These are phyloP conservation scores for Vinca minor DNA, from an alignment of 257 asterid genomes.

Conservation along the genomic window DNA sequence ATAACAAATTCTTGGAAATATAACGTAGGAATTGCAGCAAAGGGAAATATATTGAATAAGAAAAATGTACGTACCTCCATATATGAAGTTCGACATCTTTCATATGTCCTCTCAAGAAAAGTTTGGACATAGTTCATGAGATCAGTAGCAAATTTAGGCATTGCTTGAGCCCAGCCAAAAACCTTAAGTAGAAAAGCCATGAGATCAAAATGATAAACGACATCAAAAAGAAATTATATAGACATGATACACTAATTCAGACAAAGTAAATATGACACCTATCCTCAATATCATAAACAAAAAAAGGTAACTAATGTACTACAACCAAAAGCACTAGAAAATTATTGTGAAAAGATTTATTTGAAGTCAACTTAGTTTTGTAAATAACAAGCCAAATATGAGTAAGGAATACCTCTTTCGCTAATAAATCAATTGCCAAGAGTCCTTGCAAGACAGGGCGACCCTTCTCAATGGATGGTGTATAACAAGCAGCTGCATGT, in stretches of 20 bases:
- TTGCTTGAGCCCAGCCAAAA: conserved; percentile 98
- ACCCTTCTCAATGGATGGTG: conserved; percentile 74
- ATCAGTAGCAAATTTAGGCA: conserved; percentile 92
- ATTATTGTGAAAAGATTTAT: background rate
- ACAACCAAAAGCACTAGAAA: background rate
- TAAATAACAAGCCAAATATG: background rate
- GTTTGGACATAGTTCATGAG: conserved; percentile 84
- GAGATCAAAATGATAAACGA: conserved; percentile 3
- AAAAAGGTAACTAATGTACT: background rate
- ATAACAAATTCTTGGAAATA: background rate
- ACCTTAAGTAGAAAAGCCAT: conserved; percentile 44
- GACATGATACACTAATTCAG: too few species aligned
- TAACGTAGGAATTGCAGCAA: background rate
- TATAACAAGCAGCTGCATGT: conserved; percentile 59
- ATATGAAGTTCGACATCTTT: conserved; percentile 96
- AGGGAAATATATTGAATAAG: conserved; percentile 10
- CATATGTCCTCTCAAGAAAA: conserved; percentile 93
- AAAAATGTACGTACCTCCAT: conserved; percentile 68
- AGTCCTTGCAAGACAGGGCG: conserved; percentile 96
- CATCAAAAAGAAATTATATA: background rate
- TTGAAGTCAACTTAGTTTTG: background rate
- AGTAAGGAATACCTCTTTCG: conserved; percentile 69
- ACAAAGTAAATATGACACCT: conserved; percentile 1
- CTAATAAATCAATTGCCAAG: conserved; percentile 82
- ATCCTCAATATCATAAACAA: background rate